Conservation (phyloP, 2,329 filamentous ascomycete species). For the Ceratocystis albifundus region DNA sequence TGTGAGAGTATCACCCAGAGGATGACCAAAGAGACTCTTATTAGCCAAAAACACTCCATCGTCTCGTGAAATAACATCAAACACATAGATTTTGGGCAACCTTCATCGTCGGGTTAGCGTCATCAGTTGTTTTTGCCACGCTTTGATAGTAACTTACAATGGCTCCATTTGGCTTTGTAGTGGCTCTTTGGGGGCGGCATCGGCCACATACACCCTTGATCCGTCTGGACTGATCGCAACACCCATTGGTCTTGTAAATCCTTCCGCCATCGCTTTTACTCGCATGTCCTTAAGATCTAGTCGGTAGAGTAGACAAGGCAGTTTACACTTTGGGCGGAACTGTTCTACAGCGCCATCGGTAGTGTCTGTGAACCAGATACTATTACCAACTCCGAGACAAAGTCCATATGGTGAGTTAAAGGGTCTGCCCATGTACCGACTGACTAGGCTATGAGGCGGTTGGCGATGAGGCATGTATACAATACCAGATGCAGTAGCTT, state of each 20-base stretch:
- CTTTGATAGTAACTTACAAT: background rate
- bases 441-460: constrained; percentile 31
- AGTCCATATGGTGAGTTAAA: constrained; percentile 43
- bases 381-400: constrained; percentile 34
- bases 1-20: constrained; percentile 37
- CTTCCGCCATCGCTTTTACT: constrained; percentile 37
- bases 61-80: constrained; percentile 28
- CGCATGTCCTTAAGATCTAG: constrained; percentile 33
- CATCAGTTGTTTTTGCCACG: background rate
- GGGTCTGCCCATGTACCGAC: constrained; percentile 34
- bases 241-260: constrained; percentile 38
- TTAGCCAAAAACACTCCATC: constrained; percentile 36
- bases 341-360: constrained; percentile 39
- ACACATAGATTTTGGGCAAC: constrained; percentile 29
- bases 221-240: constrained; percentile 38
- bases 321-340: constrained; percentile 34
- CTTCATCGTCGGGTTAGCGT: background rate
- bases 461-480: constrained; percentile 30
- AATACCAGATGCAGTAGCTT: constrained; percentile 25
- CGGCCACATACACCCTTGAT: constrained; percentile 36
- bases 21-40: constrained; percentile 40
- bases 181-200: constrained; percentile 28
- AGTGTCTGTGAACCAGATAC: constrained; percentile 42
- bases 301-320: constrained; percentile 40
- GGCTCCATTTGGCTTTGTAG: background rate